These are phyloP conservation scores for Phytophthora sansomeana DNA, from an alignment of 352 stramenopile species.

Conservation along the genomic window DNA sequence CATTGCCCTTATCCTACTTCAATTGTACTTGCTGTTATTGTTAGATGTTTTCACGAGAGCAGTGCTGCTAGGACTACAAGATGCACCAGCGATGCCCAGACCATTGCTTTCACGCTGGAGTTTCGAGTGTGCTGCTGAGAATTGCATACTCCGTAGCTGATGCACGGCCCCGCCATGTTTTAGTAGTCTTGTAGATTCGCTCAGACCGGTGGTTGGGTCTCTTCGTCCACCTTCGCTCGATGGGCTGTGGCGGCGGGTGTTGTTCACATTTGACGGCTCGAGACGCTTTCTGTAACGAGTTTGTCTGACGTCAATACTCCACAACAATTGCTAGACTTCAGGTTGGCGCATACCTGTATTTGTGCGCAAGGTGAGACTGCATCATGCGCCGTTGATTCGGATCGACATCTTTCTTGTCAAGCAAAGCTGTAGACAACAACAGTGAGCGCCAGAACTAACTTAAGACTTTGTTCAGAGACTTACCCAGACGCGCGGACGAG, in stretches of 20 bases:
- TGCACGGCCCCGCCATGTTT: constrained; percentile 59
- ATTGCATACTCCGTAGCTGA: constrained; percentile 53
- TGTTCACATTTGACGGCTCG: constrained; percentile 4
- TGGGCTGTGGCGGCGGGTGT: constrained; percentile 10
- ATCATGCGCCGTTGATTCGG: constrained; percentile 81
- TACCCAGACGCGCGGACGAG: constrained; percentile 64
- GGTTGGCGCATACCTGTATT: constrained; percentile 52
- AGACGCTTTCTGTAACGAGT: constrained; percentile 43
- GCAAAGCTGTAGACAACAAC: constrained; percentile 45
- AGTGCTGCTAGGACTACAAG: constrained; percentile 42
- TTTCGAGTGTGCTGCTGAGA: constrained; percentile 24
- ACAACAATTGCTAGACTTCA: neutral
- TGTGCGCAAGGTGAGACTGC: constrained; percentile 82
- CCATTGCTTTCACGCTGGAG: constrained; percentile 27
- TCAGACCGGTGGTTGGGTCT: constrained; percentile 15
- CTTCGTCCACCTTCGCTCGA: constrained; percentile 12
- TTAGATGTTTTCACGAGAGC: constrained; percentile 44
- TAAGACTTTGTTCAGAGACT: neutral
- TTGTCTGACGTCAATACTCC: neutral
- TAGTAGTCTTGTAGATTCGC: constrained; percentile 46
- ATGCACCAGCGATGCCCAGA: constrained; percentile 50
- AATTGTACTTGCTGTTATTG: constrained; percentile 49
- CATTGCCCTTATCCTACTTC: neutral
- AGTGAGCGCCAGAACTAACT: neutral
- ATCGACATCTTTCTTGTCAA: constrained; percentile 82